A percentile compares a stretch with the other conserved stretches of the same genome.
Evolutionary conservation across 257 asterid species (phyloP).

Genomic region (Haberlea rhodopensis): DNA sequence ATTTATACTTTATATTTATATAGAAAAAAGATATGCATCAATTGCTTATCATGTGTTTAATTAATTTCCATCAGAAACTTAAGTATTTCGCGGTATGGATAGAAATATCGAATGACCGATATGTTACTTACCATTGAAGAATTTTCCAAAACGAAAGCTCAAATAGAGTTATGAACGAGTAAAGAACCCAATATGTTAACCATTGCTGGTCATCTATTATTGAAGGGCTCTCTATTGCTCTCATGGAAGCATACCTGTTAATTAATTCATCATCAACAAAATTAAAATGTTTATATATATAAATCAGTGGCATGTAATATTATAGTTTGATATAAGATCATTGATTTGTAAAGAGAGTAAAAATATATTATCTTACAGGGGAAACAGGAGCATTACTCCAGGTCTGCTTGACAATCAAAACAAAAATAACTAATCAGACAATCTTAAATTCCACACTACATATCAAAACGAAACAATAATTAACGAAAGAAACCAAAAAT

Average conservation of each 20-base stretch:
- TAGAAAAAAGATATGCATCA: no score
- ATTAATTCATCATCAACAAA: background rate
- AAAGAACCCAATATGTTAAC: slow-evolving; percentile 89
- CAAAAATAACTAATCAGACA: background rate
- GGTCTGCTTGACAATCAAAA: slow-evolving; percentile 51
- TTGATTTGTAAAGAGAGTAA: background rate
- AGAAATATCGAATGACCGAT: background rate
- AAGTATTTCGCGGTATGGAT: no score
- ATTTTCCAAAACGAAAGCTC: slow-evolving; percentile 81
- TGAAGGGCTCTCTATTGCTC: slow-evolving; percentile 93
- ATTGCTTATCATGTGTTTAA: no score
- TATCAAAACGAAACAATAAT: background rate
- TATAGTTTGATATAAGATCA: background rate
- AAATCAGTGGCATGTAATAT: background rate
- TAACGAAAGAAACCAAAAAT: background rate
- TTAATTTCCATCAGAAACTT: no score
- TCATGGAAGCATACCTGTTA: slow-evolving; percentile 67
- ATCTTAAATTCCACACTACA: no score
- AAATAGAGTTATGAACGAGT: slow-evolving; percentile 67
- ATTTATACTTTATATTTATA: no score
- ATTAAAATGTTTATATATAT: background rate
- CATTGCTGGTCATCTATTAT: slow-evolving; percentile 86
- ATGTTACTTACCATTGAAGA: slow-evolving; percentile 65
- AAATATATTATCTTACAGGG: slow-evolving; percentile 55
- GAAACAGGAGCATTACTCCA: slow-evolving; percentile 81